Evolutionary conservation across 441 rosid species (phyloP), one percentile per base, ranked within the genome.

Genomic region (Viola pubescens): DNA sequence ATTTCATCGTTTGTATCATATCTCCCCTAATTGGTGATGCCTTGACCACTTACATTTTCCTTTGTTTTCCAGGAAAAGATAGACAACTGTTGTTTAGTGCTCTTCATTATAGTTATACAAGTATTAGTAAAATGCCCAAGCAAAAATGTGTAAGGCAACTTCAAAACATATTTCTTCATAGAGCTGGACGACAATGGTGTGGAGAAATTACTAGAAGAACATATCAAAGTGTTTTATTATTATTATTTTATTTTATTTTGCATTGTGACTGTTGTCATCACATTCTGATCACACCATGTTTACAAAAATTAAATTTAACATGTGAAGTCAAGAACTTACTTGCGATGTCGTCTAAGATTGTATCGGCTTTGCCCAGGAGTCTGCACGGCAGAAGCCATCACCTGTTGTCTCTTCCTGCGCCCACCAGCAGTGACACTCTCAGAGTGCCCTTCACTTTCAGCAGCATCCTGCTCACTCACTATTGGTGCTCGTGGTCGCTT

Each of bases 301-400:
- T 37, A 9, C 10, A 12, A 6, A 41, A 9, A 38, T 37, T 3
- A 2, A 4, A 63, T 54, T 52, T 46, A 14, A 38, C 46, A 38
- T 48, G 10, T 26, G 41, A 47, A 26, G n/a, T 9, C n/a, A 4
- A 34, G 10, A 51, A 63, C 90, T 84, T 82, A 92, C 97, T 46
- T 74, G 77, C 75, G 84, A 59, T 78, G 79, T 37, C 83, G 80
- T 70, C 97, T 78, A 58, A 92, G 94, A 77, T 86, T 83, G 77
- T 89, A 92, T 64, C 95, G 82, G 57, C 61, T 84, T 73, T 79
- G 82, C 10, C 77, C 87, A 7, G 86, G 84, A 50, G 84, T 72
- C 69, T 62, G 80, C 34, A 60, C 49, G 16, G 61, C 78, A 5
- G 76, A 70, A 65, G 78, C 68, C 48, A 65, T 75, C 40, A 61